phyloP scores from a whole-genome alignment of 495 filamentous ascomycete genomes.

The Cladorrhinum samala region DNA sequence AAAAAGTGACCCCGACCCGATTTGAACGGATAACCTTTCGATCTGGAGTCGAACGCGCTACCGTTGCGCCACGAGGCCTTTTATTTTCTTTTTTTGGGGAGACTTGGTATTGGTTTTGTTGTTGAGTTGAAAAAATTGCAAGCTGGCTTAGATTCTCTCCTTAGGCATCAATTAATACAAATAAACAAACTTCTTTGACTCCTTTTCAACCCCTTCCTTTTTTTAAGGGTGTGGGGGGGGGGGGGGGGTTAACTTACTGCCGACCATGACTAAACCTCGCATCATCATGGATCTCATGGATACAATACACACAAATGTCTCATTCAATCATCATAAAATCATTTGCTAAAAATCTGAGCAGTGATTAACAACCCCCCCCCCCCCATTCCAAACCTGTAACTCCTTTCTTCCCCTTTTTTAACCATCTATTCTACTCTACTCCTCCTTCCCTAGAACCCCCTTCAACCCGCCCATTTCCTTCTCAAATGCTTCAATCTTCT shows the following conservation, averaged over 20 bases:
- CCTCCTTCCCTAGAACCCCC: slow-evolving; percentile 42
- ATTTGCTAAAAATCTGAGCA: not conserved
- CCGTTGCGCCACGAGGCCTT: slow-evolving; percentile 7
- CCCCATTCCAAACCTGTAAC: not conserved
- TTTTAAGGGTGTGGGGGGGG: no score
- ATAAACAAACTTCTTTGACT: not conserved
- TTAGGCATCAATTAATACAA: no score
- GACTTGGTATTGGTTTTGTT: not conserved
- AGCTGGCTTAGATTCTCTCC: no score
- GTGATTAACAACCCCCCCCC: no score
- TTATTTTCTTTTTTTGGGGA: not conserved
- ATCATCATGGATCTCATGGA: not conserved
- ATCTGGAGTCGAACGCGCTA: slow-evolving; percentile 9
- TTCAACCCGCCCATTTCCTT: slow-evolving; percentile 63
- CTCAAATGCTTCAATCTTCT: slow-evolving; percentile 71
- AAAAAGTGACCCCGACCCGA: slow-evolving; percentile 7
- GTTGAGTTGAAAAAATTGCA: not conserved
- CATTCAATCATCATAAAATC: no score
- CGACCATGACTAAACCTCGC: no score
- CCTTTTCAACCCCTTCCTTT: not conserved
- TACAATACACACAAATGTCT: no score
- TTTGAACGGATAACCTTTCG: slow-evolving; percentile 9
- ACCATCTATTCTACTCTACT: not conserved
- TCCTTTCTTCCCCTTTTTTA: not conserved
- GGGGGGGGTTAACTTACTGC: no score